Conservation (phyloP, 176 grass and related monocot genomes). For the Melocanna baccifera region DNA sequence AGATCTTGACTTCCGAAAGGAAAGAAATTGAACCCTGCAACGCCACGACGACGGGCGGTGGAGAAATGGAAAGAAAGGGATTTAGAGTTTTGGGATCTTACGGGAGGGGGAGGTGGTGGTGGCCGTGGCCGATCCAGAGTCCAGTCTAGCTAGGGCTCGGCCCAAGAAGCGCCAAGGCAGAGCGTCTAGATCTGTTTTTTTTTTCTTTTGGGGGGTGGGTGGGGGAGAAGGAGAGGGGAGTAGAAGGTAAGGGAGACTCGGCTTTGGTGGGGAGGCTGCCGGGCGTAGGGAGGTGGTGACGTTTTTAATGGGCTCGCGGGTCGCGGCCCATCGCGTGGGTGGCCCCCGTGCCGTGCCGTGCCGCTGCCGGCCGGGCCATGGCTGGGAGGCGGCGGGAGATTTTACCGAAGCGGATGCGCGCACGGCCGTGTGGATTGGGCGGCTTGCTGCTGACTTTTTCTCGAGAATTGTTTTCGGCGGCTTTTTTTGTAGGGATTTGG, state of each 20-base stretch:
- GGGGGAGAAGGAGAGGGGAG: not conserved
- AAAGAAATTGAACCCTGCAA: not conserved
- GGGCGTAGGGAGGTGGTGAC: not conserved
- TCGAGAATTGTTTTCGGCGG: not conserved
- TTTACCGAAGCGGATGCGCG: not conserved
- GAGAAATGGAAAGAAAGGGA: not conserved
- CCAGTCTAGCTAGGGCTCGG: slow-evolving; percentile 10
- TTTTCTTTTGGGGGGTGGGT: too few relatives aligned
- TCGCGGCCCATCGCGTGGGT: not conserved
- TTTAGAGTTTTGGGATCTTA: slow-evolving; percentile 9
- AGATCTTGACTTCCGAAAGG: not conserved
- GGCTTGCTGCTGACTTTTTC: not conserved
- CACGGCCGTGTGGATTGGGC: not conserved
- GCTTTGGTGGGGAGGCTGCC: not conserved
- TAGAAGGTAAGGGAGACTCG: not conserved
- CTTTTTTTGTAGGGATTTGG: not conserved
- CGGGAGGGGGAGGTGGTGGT: not conserved
- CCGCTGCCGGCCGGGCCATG: slow-evolving; percentile 9
- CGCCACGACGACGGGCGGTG: not conserved
- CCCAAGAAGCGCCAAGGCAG: slow-evolving; percentile 32
- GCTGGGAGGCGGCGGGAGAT: too few relatives aligned
- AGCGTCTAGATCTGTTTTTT: slow-evolving; percentile 2
- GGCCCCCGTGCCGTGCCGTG: not conserved
- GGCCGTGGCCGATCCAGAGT: not conserved
- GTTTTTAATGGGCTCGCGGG: slow-evolving; percentile 10